These are phyloP conservation scores for Bremia lactucae DNA, from an alignment of 352 stramenopile species.

Conservation along the genomic window DNA sequence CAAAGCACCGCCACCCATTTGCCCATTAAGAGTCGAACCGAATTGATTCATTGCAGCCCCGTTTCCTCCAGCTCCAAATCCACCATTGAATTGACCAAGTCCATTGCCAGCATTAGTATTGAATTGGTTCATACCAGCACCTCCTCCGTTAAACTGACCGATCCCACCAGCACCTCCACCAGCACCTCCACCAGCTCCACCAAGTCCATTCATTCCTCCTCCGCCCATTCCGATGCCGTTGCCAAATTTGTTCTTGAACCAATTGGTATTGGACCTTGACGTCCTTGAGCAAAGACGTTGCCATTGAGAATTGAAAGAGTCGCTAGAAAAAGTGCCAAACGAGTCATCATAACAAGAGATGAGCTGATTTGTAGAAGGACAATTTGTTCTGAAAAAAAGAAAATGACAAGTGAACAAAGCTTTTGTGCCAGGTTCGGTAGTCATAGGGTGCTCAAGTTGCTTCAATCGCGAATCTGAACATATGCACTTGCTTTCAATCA, in stretches of 20 bases:
- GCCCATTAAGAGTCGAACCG: not conserved
- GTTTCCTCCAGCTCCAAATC: not conserved
- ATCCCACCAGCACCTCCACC: not conserved
- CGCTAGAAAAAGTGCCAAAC: too few species aligned
- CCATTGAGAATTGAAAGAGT: not conserved
- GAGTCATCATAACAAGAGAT: too few species aligned
- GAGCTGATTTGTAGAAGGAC: too few species aligned
- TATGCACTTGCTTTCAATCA: too few species aligned
- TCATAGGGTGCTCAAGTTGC: too few species aligned
- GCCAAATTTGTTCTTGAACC: constrained; percentile 8
- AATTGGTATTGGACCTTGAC: constrained; percentile 8
- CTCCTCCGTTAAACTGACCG: not conserved
- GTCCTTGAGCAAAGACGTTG: constrained; percentile 5
- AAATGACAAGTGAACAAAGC: too few species aligned
- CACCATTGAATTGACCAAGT: not conserved
- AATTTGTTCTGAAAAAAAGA: too few species aligned
- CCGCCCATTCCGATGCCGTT: constrained; percentile 1
- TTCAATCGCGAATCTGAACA: too few species aligned
- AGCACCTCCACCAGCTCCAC: not conserved
- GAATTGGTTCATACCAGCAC: constrained; percentile 3
- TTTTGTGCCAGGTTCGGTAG: too few species aligned
- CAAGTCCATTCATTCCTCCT: not conserved
- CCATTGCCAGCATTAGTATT: not conserved
- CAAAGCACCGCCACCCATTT: not conserved
- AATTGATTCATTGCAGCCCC: not conserved